Evolutionary conservation across 2,329 filamentous ascomycete species (phyloP).

Genomic region (Pseudocercospora musae): DNA sequence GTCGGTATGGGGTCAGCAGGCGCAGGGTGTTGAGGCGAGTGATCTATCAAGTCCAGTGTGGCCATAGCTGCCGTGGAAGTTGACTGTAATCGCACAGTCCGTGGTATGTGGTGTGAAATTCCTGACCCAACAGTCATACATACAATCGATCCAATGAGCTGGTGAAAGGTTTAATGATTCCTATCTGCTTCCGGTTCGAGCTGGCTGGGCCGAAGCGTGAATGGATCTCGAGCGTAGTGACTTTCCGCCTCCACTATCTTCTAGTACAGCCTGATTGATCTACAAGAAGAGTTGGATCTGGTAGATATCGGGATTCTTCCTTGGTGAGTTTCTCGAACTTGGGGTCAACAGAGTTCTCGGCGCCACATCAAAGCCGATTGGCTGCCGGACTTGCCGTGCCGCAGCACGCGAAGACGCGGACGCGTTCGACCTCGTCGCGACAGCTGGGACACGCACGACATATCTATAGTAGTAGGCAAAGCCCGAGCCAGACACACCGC

Average conservation of each 20-base stretch:
- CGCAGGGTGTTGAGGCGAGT: conserved; percentile 82
- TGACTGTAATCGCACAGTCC: not conserved
- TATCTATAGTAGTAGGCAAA: not conserved
- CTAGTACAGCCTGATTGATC: not conserved
- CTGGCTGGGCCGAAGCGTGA: not conserved
- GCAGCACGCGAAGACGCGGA: not conserved
- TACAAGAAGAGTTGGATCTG: not conserved
- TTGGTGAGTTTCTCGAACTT: not conserved
- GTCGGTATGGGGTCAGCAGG: conserved; percentile 69
- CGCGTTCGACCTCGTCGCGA: not conserved
- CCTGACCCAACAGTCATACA: not conserved
- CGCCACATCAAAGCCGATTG: not conserved
- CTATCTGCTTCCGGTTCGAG: not conserved
- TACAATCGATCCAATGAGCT: not conserved
- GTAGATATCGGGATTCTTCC: not conserved
- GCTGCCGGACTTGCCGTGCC: not conserved
- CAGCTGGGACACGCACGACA: not conserved
- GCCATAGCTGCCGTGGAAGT: conserved; percentile 19
- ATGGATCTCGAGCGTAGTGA: not conserved
- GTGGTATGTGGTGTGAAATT: not conserved
- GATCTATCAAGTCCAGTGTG: conserved; percentile 59
- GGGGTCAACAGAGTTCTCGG: not conserved
- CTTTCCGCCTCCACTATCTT: not conserved
- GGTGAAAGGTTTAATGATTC: not conserved
- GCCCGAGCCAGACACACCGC: not conserved